Base-by-base conservation (phyloP, 2,329 filamentous ascomycete genomes). In the Colletotrichum viniferum region DNA sequence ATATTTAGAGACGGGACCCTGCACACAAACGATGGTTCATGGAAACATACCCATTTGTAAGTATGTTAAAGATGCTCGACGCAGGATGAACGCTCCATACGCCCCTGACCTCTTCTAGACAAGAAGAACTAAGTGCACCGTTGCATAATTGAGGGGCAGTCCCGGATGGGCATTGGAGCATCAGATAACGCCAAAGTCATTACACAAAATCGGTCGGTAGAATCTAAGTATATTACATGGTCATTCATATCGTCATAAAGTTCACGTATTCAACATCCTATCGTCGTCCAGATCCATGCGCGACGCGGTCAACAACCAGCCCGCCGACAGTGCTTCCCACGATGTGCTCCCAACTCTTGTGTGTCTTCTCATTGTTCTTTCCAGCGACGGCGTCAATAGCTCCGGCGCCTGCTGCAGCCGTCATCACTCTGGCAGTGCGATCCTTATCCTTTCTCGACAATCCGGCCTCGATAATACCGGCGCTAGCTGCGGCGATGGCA, bases 331-430 rank as follows among this genome's bases (percentile, higher is more conserved):
- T 73, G 8, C 62, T 67, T 8, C 69, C 73, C 5, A 73, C 58
- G 16, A 75, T 38, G 14, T 73, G 48, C 6, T 75, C 69, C 63
- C 32, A 69, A 4, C 38, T 73, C n/a, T 65, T 73, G 28, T 58
- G 32, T 12, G 63, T 43, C 18, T 75, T 75, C 26, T 63, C 63
- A 4, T 52, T 43, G 4, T 75, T 34, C 69, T 30, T 73, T 3
- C 48, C 43, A 4, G 63, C 63, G 16, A 75, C 56, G n/a, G 61
- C 69, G 4, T 73, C 73, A 18, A 75, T 64, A 1, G 63, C 63
- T 3, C 73, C 73, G 1, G 73, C 73, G 4, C 69, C 73, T n/a
- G 69, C 69, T 14, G 73, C 73, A 3, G 73, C 73, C 13, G 73
- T 75, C 38, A 75, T 26, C 3, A 75, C 69, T 32, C 73, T 64